Conservation (phyloP, 2,329 filamentous ascomycete genomes). For the Sarocladium kiliense region DNA sequence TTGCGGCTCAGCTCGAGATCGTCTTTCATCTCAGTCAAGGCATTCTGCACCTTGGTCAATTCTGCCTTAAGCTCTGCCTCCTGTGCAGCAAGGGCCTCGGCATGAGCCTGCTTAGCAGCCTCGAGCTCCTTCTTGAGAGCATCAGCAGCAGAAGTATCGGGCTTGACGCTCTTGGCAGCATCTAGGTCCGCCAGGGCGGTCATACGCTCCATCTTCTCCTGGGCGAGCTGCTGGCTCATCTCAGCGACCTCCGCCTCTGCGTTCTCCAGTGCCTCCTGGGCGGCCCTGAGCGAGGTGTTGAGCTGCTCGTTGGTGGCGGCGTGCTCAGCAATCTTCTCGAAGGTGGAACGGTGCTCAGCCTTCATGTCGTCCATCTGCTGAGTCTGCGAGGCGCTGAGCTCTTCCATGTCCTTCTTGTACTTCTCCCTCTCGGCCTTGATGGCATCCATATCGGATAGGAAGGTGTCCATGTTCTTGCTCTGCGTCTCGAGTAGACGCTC, state of each 20-base stretch:
- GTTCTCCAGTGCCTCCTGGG: conserved; percentile 39
- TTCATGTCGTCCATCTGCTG: conserved; percentile 36
- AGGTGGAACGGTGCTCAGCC: conserved; percentile 28
- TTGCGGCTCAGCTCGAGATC: conserved; percentile 45
- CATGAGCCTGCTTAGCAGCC: conserved; percentile 40
- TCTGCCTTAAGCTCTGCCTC: conserved; percentile 28
- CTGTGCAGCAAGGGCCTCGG: conserved; percentile 33
- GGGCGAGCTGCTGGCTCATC: conserved; percentile 48
- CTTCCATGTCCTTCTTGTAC: conserved; percentile 38
- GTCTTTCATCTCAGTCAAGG: conserved; percentile 24
- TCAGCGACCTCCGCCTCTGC: conserved; percentile 42
- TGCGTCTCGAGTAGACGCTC: conserved; percentile 40
- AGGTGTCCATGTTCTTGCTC: conserved; percentile 32
- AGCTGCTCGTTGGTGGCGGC: conserved; percentile 29
- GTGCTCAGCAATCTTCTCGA: conserved; percentile 30
- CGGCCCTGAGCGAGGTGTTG: conserved; percentile 28
- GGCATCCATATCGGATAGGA: conserved; percentile 1
- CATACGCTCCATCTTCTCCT: conserved; percentile 56
- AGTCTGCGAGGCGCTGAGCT: conserved; percentile 29
- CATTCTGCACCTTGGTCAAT: conserved; percentile 30
- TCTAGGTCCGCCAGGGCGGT: conserved; percentile 57
- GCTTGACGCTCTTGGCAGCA: conserved; percentile 48
- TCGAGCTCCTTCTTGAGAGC: conserved; percentile 46
- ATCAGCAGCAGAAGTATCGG: conserved; percentile 51
- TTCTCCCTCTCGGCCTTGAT: conserved; percentile 33